These are phyloP conservation scores for Fusarium chuoi DNA, from an alignment of 2,329 filamentous ascomycete species.

Conservation along the genomic window DNA sequence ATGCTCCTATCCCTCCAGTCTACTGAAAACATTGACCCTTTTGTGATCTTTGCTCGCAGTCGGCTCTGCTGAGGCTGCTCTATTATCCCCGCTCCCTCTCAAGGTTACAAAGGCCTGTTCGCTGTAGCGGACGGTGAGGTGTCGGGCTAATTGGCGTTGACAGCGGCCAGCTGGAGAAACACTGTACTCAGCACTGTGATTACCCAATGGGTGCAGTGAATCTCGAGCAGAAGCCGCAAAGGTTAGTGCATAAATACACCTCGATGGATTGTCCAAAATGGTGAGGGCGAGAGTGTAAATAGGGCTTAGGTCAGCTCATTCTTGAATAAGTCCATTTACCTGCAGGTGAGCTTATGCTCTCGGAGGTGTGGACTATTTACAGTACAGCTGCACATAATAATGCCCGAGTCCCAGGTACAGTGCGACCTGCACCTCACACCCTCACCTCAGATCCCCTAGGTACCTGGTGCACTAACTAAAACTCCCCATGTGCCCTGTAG, in stretches of 20 bases:
- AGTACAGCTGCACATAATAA: constrained; percentile 2
- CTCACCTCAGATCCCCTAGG: not conserved
- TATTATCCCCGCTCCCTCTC: constrained; percentile 20
- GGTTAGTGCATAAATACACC: not conserved
- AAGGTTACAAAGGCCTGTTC: constrained; percentile 25
- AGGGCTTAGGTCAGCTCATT: constrained; percentile 30
- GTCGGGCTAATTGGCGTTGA: constrained; percentile 5
- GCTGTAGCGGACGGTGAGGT: constrained; percentile 13
- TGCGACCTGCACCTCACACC: not conserved
- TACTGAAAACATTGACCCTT: constrained; percentile 21
- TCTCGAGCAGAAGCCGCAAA: not conserved
- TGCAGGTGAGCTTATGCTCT: constrained; percentile 34
- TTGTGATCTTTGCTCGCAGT: constrained; percentile 8
- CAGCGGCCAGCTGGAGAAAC: constrained; percentile 9
- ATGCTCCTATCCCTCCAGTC: constrained; percentile 17
- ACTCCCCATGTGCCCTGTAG: constrained; percentile 31
- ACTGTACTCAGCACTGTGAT: constrained; percentile 27
- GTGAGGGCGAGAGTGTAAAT: not conserved
- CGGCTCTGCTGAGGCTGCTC: constrained; percentile 8
- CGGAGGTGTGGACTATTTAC: constrained; percentile 29
- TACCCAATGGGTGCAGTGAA: not conserved
- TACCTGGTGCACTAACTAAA: constrained; percentile 32
- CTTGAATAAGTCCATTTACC: constrained; percentile 2
- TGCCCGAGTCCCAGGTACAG: constrained; percentile 4
- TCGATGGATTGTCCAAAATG: not conserved